A percentile compares a stretch with the other conserved stretches of the same genome.
Conservation (phyloP, 2,329 filamentous ascomycete genomes). For the Cercospora beticola region DNA sequence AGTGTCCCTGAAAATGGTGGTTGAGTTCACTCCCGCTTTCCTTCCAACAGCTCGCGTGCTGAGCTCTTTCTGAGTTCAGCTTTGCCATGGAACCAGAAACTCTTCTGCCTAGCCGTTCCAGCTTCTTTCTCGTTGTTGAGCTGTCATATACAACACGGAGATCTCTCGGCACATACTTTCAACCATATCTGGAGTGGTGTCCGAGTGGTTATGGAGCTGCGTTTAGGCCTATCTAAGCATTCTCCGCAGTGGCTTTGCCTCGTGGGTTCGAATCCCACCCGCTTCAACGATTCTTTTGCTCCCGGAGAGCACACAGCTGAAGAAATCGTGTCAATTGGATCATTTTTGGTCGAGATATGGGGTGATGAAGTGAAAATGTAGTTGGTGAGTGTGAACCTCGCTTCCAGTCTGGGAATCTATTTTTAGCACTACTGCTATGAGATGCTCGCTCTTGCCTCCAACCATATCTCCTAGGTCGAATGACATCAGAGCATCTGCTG, state of each 20-base stretch:
- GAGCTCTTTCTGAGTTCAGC: not conserved
- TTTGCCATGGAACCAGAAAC: not conserved
- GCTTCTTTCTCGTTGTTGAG: not conserved
- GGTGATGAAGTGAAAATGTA: not conserved
- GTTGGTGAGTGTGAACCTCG: too few relatives aligned
- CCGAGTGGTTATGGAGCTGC: conserved; percentile 35
- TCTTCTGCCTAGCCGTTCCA: not conserved
- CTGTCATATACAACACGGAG: not conserved
- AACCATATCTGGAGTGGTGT: conserved; percentile 18
- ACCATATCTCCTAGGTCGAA: too few relatives aligned
- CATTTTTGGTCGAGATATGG: not conserved
- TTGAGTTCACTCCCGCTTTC: not conserved
- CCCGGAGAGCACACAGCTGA: not conserved
- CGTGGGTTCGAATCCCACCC: conserved; percentile 27
- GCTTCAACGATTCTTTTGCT: conserved; percentile 28
- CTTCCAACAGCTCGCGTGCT: not conserved
- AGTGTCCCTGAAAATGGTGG: not conserved
- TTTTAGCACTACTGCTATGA: too few relatives aligned
- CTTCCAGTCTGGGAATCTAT: too few relatives aligned
- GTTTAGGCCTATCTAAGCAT: conserved; percentile 33
- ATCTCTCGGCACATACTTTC: conserved; percentile 1
- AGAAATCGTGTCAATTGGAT: not conserved
- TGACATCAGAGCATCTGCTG: too few relatives aligned
- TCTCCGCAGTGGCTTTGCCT: conserved; percentile 34
- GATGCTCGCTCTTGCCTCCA: too few relatives aligned